Evolutionary conservation across 2,329 filamentous ascomycete species (phyloP).

Genomic region (Teratosphaeriaceae sp.): DNA sequence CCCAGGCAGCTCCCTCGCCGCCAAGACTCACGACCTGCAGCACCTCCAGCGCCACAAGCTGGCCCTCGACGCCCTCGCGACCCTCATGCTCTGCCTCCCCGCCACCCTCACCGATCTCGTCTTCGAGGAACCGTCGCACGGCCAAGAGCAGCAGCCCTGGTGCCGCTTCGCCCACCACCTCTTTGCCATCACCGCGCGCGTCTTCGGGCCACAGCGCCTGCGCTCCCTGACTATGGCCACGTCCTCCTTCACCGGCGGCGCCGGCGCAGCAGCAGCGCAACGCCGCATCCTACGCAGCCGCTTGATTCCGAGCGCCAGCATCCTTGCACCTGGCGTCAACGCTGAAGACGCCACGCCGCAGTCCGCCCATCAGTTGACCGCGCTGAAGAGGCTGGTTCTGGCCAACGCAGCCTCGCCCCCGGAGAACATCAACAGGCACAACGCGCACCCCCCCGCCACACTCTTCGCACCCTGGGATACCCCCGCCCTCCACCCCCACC

Average conservation of each 20-base stretch:
- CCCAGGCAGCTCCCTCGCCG: no score
- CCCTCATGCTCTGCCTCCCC: conserved; percentile 10
- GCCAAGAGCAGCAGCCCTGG: neutral
- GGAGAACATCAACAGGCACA: neutral
- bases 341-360: neutral
- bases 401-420: no score
- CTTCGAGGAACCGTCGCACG: conserved; percentile 4
- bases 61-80: conserved; percentile 10
- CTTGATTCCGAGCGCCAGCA: no score
- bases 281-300: no score
- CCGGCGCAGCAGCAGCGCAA: no score
- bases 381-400: neutral
- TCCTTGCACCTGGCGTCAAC: neutral
- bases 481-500: neutral
- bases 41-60: conserved; percentile 2
- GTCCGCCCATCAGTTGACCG: neutral
- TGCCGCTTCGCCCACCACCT: conserved; percentile 4
- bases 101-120: conserved; percentile 8
- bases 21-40: no score
- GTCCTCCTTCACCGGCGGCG: no score
- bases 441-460: neutral
- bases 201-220: conserved; percentile 9
- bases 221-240: conserved; percentile 7
- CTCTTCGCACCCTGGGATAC: neutral
- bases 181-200: neutral